phyloP scores from a whole-genome alignment of 2,329 filamentous ascomycete genomes.

The Aspergillus aculeatus region DNA sequence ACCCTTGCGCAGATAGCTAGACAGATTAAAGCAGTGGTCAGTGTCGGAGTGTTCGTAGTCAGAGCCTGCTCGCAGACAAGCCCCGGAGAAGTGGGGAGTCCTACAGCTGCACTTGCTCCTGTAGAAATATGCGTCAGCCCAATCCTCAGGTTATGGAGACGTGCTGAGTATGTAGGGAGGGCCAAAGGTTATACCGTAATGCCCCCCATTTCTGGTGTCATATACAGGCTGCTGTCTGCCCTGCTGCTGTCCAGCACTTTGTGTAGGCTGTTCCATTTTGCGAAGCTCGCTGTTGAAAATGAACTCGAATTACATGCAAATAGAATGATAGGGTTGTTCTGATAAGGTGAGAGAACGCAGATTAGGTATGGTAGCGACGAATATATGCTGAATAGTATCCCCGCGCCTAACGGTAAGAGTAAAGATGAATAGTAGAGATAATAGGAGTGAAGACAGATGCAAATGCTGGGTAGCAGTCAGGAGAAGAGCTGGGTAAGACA shows the following conservation, averaged over 20 bases:
- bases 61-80: conserved; percentile 1
- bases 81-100: conserved; percentile 28
- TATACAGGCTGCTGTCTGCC: conserved; percentile 65
- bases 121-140: conserved; percentile 12
- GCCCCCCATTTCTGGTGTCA: conserved; percentile 70
- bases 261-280: conserved; percentile 57
- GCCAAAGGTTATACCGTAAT: conserved; percentile 62
- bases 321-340: neutral
- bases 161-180: neutral
- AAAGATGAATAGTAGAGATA: neutral
- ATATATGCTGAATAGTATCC: neutral
- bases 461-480: neutral
- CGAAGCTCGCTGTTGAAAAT: neutral
- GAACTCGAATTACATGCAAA: neutral
- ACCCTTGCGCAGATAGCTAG: conserved; percentile 81
- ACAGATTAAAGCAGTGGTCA: conserved; percentile 15
- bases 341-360: neutral
- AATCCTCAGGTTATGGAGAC: neutral
- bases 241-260: conserved; percentile 58
- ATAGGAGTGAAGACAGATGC: neutral
- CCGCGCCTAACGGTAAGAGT: neutral
- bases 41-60: neutral
- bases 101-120: conserved; percentile 69
- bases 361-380: neutral
- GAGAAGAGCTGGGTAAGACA: neutral